Evolutionary conservation across 805 yeast genomes (phyloP).

Genomic region (Lipomyces kockii): DNA sequence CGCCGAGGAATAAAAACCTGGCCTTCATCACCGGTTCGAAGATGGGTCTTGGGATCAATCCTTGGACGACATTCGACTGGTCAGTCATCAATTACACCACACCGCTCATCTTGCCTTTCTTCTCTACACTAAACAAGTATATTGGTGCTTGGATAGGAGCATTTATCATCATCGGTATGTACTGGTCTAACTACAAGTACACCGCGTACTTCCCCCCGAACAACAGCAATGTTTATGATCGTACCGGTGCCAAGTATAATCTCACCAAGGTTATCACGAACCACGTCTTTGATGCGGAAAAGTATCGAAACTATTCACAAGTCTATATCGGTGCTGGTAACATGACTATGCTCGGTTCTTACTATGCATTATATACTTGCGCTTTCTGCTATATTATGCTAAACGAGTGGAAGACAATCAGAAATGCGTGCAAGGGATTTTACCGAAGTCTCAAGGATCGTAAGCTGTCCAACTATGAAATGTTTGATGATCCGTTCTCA

Average conservation of each 20-base stretch:
- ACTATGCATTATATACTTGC: conserved; percentile 56
- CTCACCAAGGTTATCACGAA: conserved; percentile 50
- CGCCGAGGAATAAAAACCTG: conserved; percentile 57
- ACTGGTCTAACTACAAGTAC: conserved; percentile 57
- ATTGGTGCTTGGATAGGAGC: conserved; percentile 48
- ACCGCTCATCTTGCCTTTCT: conserved; percentile 53
- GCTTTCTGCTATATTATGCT: conserved; percentile 68
- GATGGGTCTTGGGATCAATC: conserved; percentile 68
- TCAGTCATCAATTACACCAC: conserved; percentile 43
- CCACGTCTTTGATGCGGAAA: conserved; percentile 34
- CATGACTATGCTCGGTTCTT: conserved; percentile 51
- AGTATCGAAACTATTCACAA: conserved; percentile 26
- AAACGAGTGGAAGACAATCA: conserved; percentile 60
- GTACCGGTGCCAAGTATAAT: conserved; percentile 52
- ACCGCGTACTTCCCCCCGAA: conserved; percentile 58
- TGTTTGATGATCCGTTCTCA: conserved; percentile 41
- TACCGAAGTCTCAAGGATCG: conserved; percentile 49
- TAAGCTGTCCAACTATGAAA: conserved; percentile 61
- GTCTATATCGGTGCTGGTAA: conserved; percentile 47
- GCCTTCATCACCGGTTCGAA: conserved; percentile 68
- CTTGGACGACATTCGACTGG: conserved; percentile 69
- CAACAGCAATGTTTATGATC: conserved; percentile 49
- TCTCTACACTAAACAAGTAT: conserved; percentile 44
- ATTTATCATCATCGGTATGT: conserved; percentile 42
- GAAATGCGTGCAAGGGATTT: conserved; percentile 61